Evolutionary conservation across 2,329 filamentous ascomycete species (phyloP).

Genomic region (Verticillium dahliae): DNA sequence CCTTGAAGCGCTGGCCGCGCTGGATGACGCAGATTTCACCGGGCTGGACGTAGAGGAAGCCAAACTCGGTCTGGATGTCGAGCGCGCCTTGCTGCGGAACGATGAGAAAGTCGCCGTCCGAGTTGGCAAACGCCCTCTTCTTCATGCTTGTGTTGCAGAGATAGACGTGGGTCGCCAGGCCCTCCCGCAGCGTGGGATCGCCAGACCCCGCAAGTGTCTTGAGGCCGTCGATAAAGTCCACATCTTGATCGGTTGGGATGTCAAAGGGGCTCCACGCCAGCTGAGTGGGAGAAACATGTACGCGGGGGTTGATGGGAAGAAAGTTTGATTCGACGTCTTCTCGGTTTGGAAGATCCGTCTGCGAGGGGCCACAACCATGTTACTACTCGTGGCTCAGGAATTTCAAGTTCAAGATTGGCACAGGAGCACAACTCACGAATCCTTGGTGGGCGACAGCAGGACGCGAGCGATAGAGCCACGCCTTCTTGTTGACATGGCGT

Average conservation of each 20-base stretch:
- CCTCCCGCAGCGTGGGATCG: slow-evolving; percentile 71
- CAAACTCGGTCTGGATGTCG: slow-evolving; percentile 73
- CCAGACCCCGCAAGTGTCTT: slow-evolving; percentile 72
- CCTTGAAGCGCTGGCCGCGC: slow-evolving; percentile 66
- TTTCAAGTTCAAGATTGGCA: no score
- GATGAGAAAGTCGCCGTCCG: slow-evolving; percentile 73
- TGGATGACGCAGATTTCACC: slow-evolving; percentile 75
- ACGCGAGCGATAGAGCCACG: slow-evolving; percentile 20
- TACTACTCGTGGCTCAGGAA: no score
- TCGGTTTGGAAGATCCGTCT: slow-evolving; percentile 14
- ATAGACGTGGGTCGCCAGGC: slow-evolving; percentile 75
- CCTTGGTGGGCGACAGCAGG: slow-evolving; percentile 24
- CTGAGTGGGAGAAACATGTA: slow-evolving; percentile 75
- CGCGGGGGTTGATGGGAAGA: slow-evolving; percentile 40
- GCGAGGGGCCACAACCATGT: slow-evolving; percentile 31
- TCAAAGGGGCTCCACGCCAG: slow-evolving; percentile 75
- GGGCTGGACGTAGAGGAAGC: slow-evolving; percentile 66
- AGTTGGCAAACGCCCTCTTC: slow-evolving; percentile 75
- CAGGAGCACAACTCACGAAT: slow-evolving; percentile 1
- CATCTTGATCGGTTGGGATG: slow-evolving; percentile 48
- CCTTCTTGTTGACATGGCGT: slow-evolving; percentile 22
- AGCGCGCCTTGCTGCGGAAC: slow-evolving; percentile 68
- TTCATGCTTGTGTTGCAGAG: slow-evolving; percentile 74
- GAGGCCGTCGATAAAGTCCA: slow-evolving; percentile 50
- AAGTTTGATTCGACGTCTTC: slow-evolving; percentile 31